A percentile compares a stretch with the other conserved stretches of the same genome.
Conservation (phyloP, 352 stramenopile genomes). For the Phytophthora crassamura region DNA sequence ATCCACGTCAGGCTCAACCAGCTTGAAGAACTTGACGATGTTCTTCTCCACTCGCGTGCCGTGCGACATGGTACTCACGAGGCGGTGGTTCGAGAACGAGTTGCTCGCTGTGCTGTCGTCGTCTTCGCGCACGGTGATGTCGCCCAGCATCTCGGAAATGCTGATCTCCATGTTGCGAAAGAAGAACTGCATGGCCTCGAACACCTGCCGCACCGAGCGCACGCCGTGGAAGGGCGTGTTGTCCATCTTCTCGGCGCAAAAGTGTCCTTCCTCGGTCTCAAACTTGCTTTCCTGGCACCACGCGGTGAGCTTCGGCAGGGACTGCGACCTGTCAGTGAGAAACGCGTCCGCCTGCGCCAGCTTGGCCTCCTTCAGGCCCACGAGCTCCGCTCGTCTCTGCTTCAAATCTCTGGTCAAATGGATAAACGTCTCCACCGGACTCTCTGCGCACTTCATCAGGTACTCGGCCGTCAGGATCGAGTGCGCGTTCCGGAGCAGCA, state of each 20-base stretch:
- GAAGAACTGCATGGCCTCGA: slow-evolving; percentile 64
- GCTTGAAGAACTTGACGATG: slow-evolving; percentile 53
- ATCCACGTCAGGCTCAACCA: slow-evolving; percentile 31
- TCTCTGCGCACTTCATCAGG: slow-evolving; percentile 39
- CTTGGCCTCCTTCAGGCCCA: slow-evolving; percentile 41
- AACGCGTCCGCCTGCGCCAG: slow-evolving; percentile 40
- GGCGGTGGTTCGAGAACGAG: slow-evolving; percentile 58
- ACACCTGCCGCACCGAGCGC: slow-evolving; percentile 50
- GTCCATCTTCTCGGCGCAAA: slow-evolving; percentile 64
- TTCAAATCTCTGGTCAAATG: slow-evolving; percentile 44
- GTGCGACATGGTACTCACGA: slow-evolving; percentile 50
- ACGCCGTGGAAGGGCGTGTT: slow-evolving; percentile 55
- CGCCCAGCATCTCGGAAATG: slow-evolving; percentile 61
- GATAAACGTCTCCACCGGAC: slow-evolving; percentile 50
- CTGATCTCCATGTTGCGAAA: slow-evolving; percentile 68
- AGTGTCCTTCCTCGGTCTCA: slow-evolving; percentile 50
- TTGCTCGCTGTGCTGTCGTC: slow-evolving; percentile 57
- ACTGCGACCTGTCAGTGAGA: slow-evolving; percentile 36
- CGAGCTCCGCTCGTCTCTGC: slow-evolving; percentile 34
- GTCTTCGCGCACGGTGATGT: slow-evolving; percentile 64
- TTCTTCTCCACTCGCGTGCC: slow-evolving; percentile 59
- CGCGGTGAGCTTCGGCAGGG: slow-evolving; percentile 29
- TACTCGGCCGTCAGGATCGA: slow-evolving; percentile 50
- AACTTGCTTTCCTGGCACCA: slow-evolving; percentile 58
- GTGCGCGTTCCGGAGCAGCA: slow-evolving; percentile 46